Evolutionary conservation across 179 eudicot species (phyloP), one percentile per base, ranked within the genome.

Genomic region (Silene vulgaris): DNA sequence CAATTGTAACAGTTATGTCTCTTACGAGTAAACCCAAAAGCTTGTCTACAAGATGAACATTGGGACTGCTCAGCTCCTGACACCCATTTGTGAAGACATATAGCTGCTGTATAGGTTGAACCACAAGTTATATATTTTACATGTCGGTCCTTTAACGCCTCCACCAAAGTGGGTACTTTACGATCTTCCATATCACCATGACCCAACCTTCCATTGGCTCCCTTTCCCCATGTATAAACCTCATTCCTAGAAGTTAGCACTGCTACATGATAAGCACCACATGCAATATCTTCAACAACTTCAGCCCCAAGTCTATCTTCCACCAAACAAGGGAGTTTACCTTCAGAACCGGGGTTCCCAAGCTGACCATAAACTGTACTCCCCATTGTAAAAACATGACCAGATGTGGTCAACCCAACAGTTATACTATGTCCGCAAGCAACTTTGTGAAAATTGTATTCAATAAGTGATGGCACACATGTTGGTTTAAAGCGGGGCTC

Each of bases 11-110:
- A 92, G 77, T 92, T 92, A 74, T 92, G 97, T 82, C 96, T 82
- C 83, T 92, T 92, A 66, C 97, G 84, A 32, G 96, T 92, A 84
- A 92, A 92, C 20, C 94, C 96, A 79, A 92, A 92, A 69, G 97
- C 87, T 81, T 89, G 97, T 75, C 96, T 81, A 78, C 97, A 92
- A 79, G 96, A 84, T 8, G 97, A 85, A 75, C 97, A 92, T 82
- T 89, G 97, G 59, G 97, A 89, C 82, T 92, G 97, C 82, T 92
- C 97, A 68, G 94, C 92, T 60, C 97, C 96, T 65, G 97, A 92
- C 64, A 92, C 94, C 96, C 96, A 92, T 81, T 88, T 92, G 84
- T 91, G 97, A 78, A 92, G 92, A 80, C 96, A 90, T 77, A 92
- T 87, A 57, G 94, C 96, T 62, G 96, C 80, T 35, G 96, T 85